Base-by-base conservation (phyloP, 1,284 basidiomycete species). In the Mycena sp. region DNA sequence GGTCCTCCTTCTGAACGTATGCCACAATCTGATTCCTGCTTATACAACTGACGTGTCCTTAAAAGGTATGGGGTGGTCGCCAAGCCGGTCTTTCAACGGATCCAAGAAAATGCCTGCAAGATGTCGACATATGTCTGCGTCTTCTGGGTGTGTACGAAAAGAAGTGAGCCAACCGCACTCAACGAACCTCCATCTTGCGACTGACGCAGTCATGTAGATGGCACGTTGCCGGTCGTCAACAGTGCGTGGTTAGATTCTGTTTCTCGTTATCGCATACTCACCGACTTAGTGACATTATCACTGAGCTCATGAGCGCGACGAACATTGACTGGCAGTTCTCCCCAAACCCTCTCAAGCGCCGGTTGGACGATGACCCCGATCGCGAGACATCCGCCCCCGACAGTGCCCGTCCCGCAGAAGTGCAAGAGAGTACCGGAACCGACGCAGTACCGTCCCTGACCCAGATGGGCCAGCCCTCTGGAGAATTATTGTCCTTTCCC, bases 141-240 rank as follows among this genome's bases (percentile, higher is more conserved):
- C 7, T 35, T 35, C 32, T 35, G 7, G 32, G 32, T 14, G 14
- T 35, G 32, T 58, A 61, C 38, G 72, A 65, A 38, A 72, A 69
- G 37, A 68, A 67, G 41, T 43, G 21, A 43, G 41, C 7, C 19
- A 9, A 23, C 6, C 25, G 41, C 19, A 6, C 26, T 6, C 16
- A 9, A n/a, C n/a, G n/a, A n/a, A n/a, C n/a, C 30, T 14, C 26
- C 30, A 29, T 16, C 17, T 30, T 30, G n/a, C 5, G 21, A 21
- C 46, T 48, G 5, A 29, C 17, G 16, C 21, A 17, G 28, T 3
- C 17, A 17, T 41, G 37, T 29, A 40, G 51, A 41, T 53, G 37
- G 37, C 51, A 53, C n/a, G 16, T 41, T 29, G 51, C 51, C 3
- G 51, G 51, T 21, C 50, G 50, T 4, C 37, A 40, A 40, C 50